Conservation (phyloP, 2,329 filamentous ascomycete genomes). For the Fusarium bactridioides region DNA sequence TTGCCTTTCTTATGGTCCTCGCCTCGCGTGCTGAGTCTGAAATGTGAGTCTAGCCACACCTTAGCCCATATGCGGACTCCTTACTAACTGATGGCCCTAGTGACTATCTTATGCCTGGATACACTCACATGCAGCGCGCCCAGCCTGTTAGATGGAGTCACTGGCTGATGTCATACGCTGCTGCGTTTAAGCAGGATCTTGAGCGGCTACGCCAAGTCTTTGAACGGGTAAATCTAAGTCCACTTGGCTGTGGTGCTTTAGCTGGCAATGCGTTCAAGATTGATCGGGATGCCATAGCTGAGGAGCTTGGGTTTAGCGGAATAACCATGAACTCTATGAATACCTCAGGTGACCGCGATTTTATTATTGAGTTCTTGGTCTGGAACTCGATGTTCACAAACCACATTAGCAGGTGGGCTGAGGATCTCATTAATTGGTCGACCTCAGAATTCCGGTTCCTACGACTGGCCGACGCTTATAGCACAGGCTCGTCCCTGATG, state of each 20-base stretch:
- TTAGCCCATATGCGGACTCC: too few species aligned
- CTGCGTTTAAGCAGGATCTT: constrained; percentile 22
- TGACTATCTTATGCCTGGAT: constrained; percentile 39
- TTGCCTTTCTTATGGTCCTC: background rate
- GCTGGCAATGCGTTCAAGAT: constrained; percentile 44
- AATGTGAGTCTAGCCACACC: constrained; percentile 34
- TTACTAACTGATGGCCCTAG: too few species aligned
- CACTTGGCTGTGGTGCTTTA: constrained; percentile 38
- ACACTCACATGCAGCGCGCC: constrained; percentile 40
- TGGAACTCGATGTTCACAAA: constrained; percentile 63
- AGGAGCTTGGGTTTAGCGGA: constrained; percentile 56
- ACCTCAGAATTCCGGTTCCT: too few species aligned
- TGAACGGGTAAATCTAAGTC: constrained; percentile 31
- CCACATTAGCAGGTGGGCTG: constrained; percentile 55
- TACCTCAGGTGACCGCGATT: constrained; percentile 71
- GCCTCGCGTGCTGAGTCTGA: constrained; percentile 64
- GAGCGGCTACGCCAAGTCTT: constrained; percentile 37
- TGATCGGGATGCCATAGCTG: constrained; percentile 43
- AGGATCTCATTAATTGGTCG: constrained; percentile 67
- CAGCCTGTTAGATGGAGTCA: background rate
- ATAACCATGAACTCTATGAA: constrained; percentile 68
- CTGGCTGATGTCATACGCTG: too few species aligned
- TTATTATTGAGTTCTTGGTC: constrained; percentile 69
- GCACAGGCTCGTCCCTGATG: too few species aligned
- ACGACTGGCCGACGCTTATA: too few species aligned